A percentile compares a stretch with the other conserved stretches of the same genome.
phyloP scores from a whole-genome alignment of 495 filamentous ascomycete species.

The Penicillium salamii region DNA sequence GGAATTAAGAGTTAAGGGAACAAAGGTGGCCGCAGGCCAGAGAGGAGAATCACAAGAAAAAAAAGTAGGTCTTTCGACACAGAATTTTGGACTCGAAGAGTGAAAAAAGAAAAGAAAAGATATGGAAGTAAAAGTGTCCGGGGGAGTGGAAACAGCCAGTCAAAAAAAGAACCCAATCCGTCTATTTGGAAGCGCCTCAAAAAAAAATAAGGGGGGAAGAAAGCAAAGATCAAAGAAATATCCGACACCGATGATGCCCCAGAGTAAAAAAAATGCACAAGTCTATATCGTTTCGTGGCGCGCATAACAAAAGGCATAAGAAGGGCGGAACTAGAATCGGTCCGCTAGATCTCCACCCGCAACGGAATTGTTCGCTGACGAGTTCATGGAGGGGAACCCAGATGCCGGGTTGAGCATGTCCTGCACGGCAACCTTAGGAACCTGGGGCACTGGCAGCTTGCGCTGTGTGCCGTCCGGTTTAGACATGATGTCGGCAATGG shows the following conservation, averaged over 20 bases:
- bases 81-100: slow-evolving; percentile 17
- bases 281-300: slow-evolving; percentile 47
- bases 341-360: slow-evolving; percentile 42
- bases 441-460: slow-evolving; percentile 89
- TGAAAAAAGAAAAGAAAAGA: slow-evolving; percentile 8
- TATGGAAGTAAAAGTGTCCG: slow-evolving; percentile 1
- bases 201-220: slow-evolving; percentile 29
- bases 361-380: slow-evolving; percentile 50
- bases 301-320: slow-evolving; percentile 31
- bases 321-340: slow-evolving; percentile 28
- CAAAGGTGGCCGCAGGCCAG: slow-evolving; percentile 23
- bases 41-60: slow-evolving; percentile 24
- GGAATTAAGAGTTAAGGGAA: slow-evolving; percentile 23
- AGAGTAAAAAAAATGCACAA: slow-evolving; percentile 40
- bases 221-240: slow-evolving; percentile 17
- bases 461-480: slow-evolving; percentile 81
- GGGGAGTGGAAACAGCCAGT: slow-evolving; percentile 4
- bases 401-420: slow-evolving; percentile 70
- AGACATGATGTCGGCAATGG: slow-evolving; percentile 90
- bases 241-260: slow-evolving; percentile 35
- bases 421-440: slow-evolving; percentile 85
- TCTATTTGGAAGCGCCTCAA: slow-evolving; percentile 40
- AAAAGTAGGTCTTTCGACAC: slow-evolving; percentile 15
- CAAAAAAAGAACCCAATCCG: slow-evolving; percentile 27
- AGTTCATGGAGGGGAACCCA: slow-evolving; percentile 57